Base-by-base conservation (phyloP, 202 grass and related monocot species). In the Schoenoplectus triqueter region DNA sequence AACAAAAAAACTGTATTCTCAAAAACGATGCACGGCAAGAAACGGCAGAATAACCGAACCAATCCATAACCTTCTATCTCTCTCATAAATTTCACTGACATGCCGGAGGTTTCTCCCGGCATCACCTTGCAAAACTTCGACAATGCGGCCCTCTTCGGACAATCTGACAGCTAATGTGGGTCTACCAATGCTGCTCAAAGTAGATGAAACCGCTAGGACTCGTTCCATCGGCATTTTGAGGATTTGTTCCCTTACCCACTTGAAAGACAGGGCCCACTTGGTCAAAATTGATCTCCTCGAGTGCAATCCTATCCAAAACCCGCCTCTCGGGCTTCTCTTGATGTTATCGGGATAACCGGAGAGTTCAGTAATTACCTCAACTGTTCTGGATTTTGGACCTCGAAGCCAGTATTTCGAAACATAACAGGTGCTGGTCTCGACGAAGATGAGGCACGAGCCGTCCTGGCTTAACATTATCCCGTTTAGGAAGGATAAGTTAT, bases 221-320 rank as follows among this genome's bases (percentile, higher is more conserved):
- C 46, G 70, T 0, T 71, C 64, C 2, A 69, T 7, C 0, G 85
- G 85, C 2, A 91, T 0, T 48, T 76, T 83, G 63, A 90, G 19
- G n/a, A 98, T 44, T 44, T 88, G 0, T 2, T 69, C 67, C 50
- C 86, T 83, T 0, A 93, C 13, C 91, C 89, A 95, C 0, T 70
- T 68, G 54, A 65, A 75, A 13, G 92, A 86, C 0, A 95, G 90
- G 0, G 85, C 78, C 88, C 81, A 87, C 83, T 88, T 76, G 0
- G 80, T 75, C 31, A 95, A 17, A 72, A 79, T 89, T 5, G 89
- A 86, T 65, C 91, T 92, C 87, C 69, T 92, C 2, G 92, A 89
- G 20, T 98, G 92, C 50, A 95, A 55, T 0, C 89, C 91, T 2
- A 95, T 84, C 95, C 91, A 98, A 11, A 92, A 95, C 1, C 95